Conservation (phyloP, 2,329 filamentous ascomycete genomes). For the Neocatenulostroma microsporum region DNA sequence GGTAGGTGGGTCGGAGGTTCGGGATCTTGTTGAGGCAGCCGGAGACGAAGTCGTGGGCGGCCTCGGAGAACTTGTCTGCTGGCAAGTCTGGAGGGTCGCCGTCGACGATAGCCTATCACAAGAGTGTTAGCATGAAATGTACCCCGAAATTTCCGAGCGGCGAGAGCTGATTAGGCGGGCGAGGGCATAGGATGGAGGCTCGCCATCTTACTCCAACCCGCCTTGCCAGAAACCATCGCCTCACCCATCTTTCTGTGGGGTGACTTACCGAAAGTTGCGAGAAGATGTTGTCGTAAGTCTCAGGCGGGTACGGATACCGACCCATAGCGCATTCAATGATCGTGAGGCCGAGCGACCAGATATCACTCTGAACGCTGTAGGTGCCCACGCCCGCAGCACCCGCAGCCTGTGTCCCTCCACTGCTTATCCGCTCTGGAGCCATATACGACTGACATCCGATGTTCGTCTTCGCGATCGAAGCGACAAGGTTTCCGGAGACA, state of each 20-base stretch:
- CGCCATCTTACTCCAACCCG: too few species aligned
- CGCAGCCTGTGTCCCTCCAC: conserved; percentile 66
- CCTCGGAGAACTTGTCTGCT: conserved; percentile 65
- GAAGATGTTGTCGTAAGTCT: conserved; percentile 98
- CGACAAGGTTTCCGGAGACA: conserved; percentile 90
- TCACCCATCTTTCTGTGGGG: too few species aligned
- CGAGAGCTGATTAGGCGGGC: too few species aligned
- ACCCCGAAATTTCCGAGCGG: too few species aligned
- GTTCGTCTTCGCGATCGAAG: conserved; percentile 96
- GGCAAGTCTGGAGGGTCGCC: conserved; percentile 90
- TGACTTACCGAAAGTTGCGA: conserved; percentile 84
- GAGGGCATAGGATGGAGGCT: too few species aligned
- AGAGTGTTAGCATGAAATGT: too few species aligned
- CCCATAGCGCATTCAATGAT: conserved; percentile 96
- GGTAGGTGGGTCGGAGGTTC: conserved; percentile 86
- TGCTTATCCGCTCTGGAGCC: conserved; percentile 92
- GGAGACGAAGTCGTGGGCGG: conserved; percentile 77
- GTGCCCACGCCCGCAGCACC: conserved; percentile 69
- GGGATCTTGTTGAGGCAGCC: conserved; percentile 90
- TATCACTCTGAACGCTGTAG: conserved; percentile 95
- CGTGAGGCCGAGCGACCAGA: conserved; percentile 91
- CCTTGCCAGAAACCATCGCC: too few species aligned
- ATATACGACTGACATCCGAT: conserved; percentile 99
- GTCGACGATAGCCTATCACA: conserved; percentile 80
- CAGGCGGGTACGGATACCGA: conserved; percentile 89